A percentile compares a stretch with the other conserved stretches of the same genome.
Evolutionary conservation across 2,329 filamentous ascomycete genomes (phyloP).

Genomic region (Trichophyton rubrum): DNA sequence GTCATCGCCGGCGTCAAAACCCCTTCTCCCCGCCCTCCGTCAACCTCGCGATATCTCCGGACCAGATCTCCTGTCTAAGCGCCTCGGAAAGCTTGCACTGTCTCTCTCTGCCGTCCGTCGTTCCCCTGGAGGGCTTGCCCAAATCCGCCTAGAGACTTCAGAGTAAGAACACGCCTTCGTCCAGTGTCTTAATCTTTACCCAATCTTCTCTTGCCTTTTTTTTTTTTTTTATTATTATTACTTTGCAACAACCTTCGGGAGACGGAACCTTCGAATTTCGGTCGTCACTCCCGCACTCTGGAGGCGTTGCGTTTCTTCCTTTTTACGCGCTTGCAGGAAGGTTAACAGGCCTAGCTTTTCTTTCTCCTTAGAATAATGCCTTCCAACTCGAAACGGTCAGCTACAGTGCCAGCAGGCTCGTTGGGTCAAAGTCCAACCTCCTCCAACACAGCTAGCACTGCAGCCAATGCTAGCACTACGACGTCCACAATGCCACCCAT

Average conservation of each 20-base stretch:
- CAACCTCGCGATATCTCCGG: background rate
- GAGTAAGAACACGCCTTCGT: background rate
- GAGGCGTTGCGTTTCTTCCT: background rate
- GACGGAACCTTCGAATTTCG: background rate
- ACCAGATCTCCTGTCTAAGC: background rate
- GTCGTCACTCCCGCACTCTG: background rate
- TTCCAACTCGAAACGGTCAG: slow-evolving; percentile 15
- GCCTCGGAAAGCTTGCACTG: background rate
- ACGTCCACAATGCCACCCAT: background rate
- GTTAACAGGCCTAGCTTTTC: background rate
- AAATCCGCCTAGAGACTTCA: background rate
- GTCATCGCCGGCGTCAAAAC: background rate
- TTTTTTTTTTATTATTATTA: too few relatives aligned
- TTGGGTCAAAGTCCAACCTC: slow-evolving; percentile 8
- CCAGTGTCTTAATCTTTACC: background rate
- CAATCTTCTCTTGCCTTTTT: background rate
- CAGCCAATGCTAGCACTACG: slow-evolving; percentile 3
- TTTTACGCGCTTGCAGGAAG: background rate
- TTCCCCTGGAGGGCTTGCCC: background rate
- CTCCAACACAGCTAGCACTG: slow-evolving; percentile 2
- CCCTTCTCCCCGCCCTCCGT: background rate
- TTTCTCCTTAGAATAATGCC: slow-evolving; percentile 10
- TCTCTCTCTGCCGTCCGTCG: background rate
- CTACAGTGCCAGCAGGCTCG: slow-evolving; percentile 9
- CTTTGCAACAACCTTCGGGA: background rate